Percentiles rank a stretch among this genome's conserved stretches.
phyloP scores from a whole-genome alignment of 148 eudicot species.

The Chenopodium album region DNA sequence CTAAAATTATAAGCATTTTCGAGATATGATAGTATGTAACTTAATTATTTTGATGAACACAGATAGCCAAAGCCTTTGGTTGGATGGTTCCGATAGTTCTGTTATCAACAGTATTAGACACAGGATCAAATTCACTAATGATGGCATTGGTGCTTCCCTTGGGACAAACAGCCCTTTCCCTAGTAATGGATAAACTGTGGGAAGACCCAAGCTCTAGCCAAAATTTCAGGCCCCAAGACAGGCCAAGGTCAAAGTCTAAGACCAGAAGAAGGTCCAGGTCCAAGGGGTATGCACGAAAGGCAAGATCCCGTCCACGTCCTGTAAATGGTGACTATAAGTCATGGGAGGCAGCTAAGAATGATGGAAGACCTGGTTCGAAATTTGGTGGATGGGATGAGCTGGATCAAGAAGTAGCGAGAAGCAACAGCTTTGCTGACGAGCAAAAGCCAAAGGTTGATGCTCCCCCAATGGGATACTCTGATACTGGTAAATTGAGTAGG shows the following conservation, averaged over 20 bases:
- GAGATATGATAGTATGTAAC: neutral
- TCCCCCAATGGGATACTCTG: constrained; percentile 1
- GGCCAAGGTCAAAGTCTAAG: constrained; percentile 32
- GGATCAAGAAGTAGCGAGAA: constrained; percentile 31
- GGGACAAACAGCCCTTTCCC: constrained; percentile 66
- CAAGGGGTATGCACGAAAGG: constrained; percentile 11
- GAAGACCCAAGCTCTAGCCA: constrained; percentile 37
- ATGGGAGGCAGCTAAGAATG: constrained; percentile 34
- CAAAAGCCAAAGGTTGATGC: constrained; percentile 21
- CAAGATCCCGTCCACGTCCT: constrained; percentile 15
- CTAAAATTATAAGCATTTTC: too few relatives aligned
- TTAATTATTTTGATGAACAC: constrained; percentile 22
- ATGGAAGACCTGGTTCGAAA: constrained; percentile 20
- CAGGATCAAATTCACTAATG: constrained; percentile 51
- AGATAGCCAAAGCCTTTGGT: constrained; percentile 60
- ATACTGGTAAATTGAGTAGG: constrained; percentile 41
- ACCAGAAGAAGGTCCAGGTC: constrained; percentile 29
- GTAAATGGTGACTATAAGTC: constrained; percentile 38
- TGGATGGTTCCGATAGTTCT: constrained; percentile 76
- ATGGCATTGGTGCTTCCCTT: constrained; percentile 78
- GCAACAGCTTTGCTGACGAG: constrained; percentile 14
- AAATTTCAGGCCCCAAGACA: constrained; percentile 33
- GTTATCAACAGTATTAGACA: constrained; percentile 54
- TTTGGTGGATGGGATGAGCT: constrained; percentile 92
- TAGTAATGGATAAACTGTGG: constrained; percentile 48